Conservation (phyloP, 2,329 filamentous ascomycete species). For the Mollisiaceae sp. region DNA sequence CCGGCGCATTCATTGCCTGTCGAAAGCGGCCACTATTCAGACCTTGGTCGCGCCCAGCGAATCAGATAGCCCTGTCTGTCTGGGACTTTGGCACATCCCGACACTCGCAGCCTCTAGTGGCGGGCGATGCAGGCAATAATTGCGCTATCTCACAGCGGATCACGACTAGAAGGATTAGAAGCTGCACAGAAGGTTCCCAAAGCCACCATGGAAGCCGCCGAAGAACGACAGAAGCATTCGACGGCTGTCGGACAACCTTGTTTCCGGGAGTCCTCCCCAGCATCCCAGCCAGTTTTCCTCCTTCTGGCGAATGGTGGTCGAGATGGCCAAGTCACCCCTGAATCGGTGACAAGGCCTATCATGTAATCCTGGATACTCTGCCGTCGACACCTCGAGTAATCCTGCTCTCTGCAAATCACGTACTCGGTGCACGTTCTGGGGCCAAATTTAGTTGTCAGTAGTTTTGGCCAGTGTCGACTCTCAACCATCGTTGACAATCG, state of each 20-base stretch:
- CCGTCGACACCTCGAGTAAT: conserved; percentile 19
- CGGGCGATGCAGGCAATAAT: conserved; percentile 18
- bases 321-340: conserved; percentile 20
- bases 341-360: conserved; percentile 25
- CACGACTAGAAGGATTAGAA: conserved; percentile 35
- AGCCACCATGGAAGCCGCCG: conserved; percentile 36
- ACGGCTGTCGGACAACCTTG: conserved; percentile 25
- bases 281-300: conserved; percentile 16
- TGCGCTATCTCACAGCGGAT: conserved; percentile 20
- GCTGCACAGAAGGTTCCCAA: conserved; percentile 32
- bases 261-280: conserved; percentile 17
- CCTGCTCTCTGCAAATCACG: conserved; percentile 20
- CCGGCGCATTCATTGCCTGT: background rate
- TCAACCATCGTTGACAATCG: background rate
- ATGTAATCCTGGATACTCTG: conserved; percentile 16
- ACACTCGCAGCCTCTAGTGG: conserved; percentile 6
- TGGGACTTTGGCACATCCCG: conserved; percentile 5
- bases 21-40: conserved; percentile 20
- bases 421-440: conserved; percentile 14
- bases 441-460: conserved; percentile 1
- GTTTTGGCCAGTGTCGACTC: background rate
- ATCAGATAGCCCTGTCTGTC: background rate
- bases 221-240: conserved; percentile 26
- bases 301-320: conserved; percentile 18
- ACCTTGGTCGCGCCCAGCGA: background rate